These are phyloP conservation scores for Lepidium africanum DNA, from an alignment of 345 rosid species.

Conservation along the genomic window DNA sequence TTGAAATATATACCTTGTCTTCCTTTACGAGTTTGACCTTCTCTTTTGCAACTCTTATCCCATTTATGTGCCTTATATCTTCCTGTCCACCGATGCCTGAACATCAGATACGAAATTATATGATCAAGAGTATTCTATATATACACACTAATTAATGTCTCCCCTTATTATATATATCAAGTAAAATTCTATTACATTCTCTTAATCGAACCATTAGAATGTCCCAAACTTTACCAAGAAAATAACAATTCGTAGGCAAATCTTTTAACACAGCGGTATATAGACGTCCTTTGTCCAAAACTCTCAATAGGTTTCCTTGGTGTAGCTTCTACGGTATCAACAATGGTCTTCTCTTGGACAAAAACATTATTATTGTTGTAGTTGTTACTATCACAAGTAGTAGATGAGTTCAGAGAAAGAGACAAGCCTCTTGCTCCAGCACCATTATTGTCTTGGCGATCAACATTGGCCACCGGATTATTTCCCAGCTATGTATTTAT, in stretches of 20 bases:
- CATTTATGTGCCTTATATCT: conserved; percentile 81
- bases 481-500: conserved; percentile 75
- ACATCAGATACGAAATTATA: background rate
- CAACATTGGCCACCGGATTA: conserved; percentile 41
- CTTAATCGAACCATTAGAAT: no score
- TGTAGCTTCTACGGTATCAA: conserved; percentile 32
- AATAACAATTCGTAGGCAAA: background rate
- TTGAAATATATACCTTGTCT: conserved; percentile 47
- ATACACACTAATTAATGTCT: background rate
- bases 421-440: conserved; percentile 46
- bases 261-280: conserved; percentile 96
- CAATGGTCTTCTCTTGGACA: conserved; percentile 27
- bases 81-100: conserved; percentile 85
- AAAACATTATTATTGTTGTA: background rate
- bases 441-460: conserved; percentile 19
- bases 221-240: background rate
- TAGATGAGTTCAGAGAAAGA: conserved; percentile 52
- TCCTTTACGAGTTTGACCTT: conserved; percentile 88
- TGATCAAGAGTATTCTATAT: background rate
- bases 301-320: conserved; percentile 67
- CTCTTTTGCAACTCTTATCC: conserved; percentile 84
- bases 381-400: conserved; percentile 17
- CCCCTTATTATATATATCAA: background rate
- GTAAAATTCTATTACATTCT: conserved; percentile 1
- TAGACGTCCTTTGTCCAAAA: conserved; percentile 91